These are phyloP conservation scores for Phanerodontia chrysosporium DNA, from an alignment of 768 basidiomycete genomes.

Conservation along the genomic window DNA sequence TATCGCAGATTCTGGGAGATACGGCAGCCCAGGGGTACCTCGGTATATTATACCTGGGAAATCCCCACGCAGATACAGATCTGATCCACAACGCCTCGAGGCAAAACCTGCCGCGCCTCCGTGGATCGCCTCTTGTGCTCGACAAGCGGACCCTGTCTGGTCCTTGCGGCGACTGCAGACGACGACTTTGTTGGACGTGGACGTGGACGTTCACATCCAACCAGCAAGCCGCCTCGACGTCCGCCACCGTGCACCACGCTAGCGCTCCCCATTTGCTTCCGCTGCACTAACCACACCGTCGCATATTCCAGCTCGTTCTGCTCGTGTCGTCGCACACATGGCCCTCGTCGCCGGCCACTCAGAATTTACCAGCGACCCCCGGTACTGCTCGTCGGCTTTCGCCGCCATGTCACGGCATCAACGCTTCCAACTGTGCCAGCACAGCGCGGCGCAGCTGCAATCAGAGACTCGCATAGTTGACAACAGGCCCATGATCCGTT, in stretches of 20 bases:
- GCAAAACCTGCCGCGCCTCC: not conserved
- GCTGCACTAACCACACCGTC: too few relatives aligned
- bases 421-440: not conserved
- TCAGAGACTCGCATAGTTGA: not conserved
- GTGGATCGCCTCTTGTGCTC: not conserved
- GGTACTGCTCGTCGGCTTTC: not conserved
- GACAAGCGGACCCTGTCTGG: too few relatives aligned
- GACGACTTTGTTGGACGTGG: too few relatives aligned
- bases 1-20: not conserved
- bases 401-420: not conserved
- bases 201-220: too few relatives aligned
- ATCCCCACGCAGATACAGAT: not conserved
- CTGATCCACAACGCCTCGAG: slow-evolving; percentile 4
- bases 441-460: not conserved
- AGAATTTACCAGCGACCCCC: not conserved
- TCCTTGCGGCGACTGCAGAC: too few relatives aligned
- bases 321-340: too few relatives aligned
- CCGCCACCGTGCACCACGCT: too few relatives aligned
- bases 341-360: not conserved
- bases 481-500: not conserved
- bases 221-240: too few relatives aligned
- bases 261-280: too few relatives aligned
- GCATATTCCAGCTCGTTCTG: too few relatives aligned
- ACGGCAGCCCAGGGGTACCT: not conserved
- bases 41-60: not conserved